Conservation (phyloP, 768 basidiomycete species). For the Russula olivacea region DNA sequence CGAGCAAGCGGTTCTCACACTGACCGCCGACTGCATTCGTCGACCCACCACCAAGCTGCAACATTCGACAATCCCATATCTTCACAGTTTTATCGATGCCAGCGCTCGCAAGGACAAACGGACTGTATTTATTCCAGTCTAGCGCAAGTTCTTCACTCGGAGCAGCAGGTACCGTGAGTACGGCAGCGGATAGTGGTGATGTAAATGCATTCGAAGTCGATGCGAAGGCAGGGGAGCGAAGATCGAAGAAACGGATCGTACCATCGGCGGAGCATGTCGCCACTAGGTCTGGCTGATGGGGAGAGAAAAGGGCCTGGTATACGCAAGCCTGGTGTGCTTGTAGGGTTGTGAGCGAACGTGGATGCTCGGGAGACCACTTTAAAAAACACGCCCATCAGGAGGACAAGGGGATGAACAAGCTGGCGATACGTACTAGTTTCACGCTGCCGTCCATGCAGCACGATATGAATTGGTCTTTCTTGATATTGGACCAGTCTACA, state of each 20-base stretch:
- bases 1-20: slow-evolving; percentile 65
- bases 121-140: slow-evolving; percentile 92
- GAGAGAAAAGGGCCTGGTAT: slow-evolving; percentile 89
- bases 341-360: slow-evolving; percentile 72
- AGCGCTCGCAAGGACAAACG: slow-evolving; percentile 67
- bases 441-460: slow-evolving; percentile 89
- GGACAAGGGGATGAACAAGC: neutral
- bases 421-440: slow-evolving; percentile 60
- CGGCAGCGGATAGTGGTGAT: slow-evolving; percentile 61
- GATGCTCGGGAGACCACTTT: slow-evolving; percentile 84
- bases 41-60: slow-evolving; percentile 43
- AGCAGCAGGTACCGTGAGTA: slow-evolving; percentile 72
- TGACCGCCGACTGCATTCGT: slow-evolving; percentile 56
- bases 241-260: slow-evolving; percentile 76
- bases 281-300: slow-evolving; percentile 77
- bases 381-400: slow-evolving; percentile 1
- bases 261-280: slow-evolving; percentile 87
- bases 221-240: slow-evolving; percentile 57
- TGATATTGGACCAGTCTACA: slow-evolving; percentile 92
- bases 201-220: slow-evolving; percentile 52
- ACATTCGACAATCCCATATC: slow-evolving; percentile 87
- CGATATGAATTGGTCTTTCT: slow-evolving; percentile 81
- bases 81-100: slow-evolving; percentile 73
- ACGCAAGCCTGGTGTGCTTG: slow-evolving; percentile 82
- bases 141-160: slow-evolving; percentile 71